Evolutionary conservation across 1,284 basidiomycete genomes (phyloP).

Genomic region (Tremellales sp.): DNA sequence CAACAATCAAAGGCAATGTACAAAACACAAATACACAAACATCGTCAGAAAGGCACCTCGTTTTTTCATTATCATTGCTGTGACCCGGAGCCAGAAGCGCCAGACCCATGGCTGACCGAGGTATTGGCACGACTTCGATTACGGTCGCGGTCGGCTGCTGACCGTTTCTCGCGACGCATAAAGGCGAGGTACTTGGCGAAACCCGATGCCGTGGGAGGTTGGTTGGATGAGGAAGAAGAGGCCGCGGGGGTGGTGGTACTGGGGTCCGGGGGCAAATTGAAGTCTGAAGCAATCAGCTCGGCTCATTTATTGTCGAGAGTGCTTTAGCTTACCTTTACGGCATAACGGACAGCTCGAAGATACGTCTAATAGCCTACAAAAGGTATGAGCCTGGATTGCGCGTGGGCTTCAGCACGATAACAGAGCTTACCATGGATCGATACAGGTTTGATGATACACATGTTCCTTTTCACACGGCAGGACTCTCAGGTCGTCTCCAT

Average conservation of each 20-base stretch:
- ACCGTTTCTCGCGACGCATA: slow-evolving; percentile 30
- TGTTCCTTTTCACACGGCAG: slow-evolving; percentile 86
- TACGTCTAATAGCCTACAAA: slow-evolving; percentile 69
- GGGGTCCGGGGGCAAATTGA: slow-evolving; percentile 31
- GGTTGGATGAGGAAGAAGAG: slow-evolving; percentile 2
- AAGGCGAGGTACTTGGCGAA: slow-evolving; percentile 44
- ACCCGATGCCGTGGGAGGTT: slow-evolving; percentile 22
- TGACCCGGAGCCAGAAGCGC: slow-evolving; percentile 14
- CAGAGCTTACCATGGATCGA: slow-evolving; percentile 50
- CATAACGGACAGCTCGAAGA: slow-evolving; percentile 87
- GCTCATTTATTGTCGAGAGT: neutral
- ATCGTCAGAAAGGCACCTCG: too few species aligned
- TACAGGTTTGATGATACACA: slow-evolving; percentile 66
- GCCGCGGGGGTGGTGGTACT: slow-evolving; percentile 6
- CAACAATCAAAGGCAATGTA: too few species aligned
- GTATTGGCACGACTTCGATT: slow-evolving; percentile 2
- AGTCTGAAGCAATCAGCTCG: slow-evolving; percentile 27
- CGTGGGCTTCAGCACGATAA: too few species aligned
- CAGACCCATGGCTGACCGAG: slow-evolving; percentile 5
- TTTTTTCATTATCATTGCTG: too few species aligned
- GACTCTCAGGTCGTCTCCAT: slow-evolving; percentile 81
- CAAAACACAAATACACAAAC: too few species aligned
- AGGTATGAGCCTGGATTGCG: too few species aligned
- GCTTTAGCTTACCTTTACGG: slow-evolving; percentile 63
- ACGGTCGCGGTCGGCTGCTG: neutral